A percentile compares a stretch with the other conserved stretches of the same genome.
phyloP scores from a whole-genome alignment of 1,284 basidiomycete species.

The Melampsora abietis-canadensis region DNA sequence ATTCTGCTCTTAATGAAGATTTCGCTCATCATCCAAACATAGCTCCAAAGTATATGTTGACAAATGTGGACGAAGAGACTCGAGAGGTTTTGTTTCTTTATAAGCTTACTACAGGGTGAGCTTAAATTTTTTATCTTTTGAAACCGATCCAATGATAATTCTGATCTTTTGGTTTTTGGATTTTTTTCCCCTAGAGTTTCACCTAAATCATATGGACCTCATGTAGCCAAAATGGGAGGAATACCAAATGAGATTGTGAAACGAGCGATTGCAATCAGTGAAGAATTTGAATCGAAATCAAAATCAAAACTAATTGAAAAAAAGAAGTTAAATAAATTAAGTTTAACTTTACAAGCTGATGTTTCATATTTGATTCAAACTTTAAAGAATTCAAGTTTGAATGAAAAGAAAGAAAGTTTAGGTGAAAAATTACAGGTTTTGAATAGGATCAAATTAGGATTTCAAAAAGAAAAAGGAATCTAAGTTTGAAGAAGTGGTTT shows the following conservation, averaged over 20 bases:
- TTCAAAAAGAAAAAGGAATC: too few species aligned
- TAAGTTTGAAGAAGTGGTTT: too few species aligned
- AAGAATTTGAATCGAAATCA: conserved; percentile 68
- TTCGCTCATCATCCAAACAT: conserved; percentile 88
- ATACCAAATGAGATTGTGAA: conserved; percentile 61
- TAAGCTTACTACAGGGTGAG: conserved; percentile 88
- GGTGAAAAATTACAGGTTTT: too few species aligned
- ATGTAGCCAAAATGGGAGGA: conserved; percentile 49
- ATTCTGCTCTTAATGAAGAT: conserved; percentile 79
- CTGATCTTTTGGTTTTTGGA: neutral
- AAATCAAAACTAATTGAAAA: conserved; percentile 53
- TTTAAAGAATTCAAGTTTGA: too few species aligned
- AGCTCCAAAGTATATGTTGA: conserved; percentile 89
- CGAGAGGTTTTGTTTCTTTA: conserved; percentile 86
- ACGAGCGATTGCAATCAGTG: conserved; percentile 79
- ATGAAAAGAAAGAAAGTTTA: too few species aligned
- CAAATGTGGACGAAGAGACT: conserved; percentile 82
- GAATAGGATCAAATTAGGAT: too few species aligned
- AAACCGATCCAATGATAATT: neutral
- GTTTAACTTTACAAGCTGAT: conserved; percentile 30
- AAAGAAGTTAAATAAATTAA: neutral
- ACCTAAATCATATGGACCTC: conserved; percentile 50
- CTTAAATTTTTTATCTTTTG: conserved; percentile 50
- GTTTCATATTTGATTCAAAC: conserved; percentile 22
- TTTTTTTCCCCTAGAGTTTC: conserved; percentile 45